Evolutionary conservation across 108 stramenopile species (phyloP), one percentile per base, ranked within the genome.

Genomic region (Schizochytrium sp.): DNA sequence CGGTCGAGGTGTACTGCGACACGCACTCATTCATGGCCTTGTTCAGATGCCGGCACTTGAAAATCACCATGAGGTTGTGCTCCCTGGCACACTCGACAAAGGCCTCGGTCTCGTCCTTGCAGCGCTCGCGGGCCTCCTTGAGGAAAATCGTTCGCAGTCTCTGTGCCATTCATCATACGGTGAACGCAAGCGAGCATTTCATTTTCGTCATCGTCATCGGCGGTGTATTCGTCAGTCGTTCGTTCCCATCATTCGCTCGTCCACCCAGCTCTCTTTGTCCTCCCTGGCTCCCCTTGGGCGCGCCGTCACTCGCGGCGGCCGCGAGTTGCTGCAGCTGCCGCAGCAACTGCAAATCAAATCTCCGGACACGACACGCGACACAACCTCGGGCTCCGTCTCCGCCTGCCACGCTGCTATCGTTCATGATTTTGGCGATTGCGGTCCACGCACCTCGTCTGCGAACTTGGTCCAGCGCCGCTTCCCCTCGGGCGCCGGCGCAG

Each of bases 21-120:
- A 97, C 95, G 90, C 97, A 97, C 53, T 94, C 95, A 87, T 96
- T 94, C 29, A 96, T 93, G 71, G 89, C 95, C 88, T 91, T 95
- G 88, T 94, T 91, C 51, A 95, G 92, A 43, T 94, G 90, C 53
- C 94, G 91, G 87, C 97, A 97, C 10, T 93, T 93, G 87, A 96
- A 96, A 57, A 96, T 94, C n/a, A 96, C 97, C 71, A 95, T 60
- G 57, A 97, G 69, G 5, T 95, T 95, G 72, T 95, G 92, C 34
- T 96, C 94, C 89, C 95, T 92, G 23, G 96, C 95, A 89, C 97
- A 97, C 69, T 95, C 91, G 2, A 94, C 95, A 91, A 96, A 96
- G 41, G 91, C 95, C 60, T 53, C 23, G 51, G 28, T 53, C 76
- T 95, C 94, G 4, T 91, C 63, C 10, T 93, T 89, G 76, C 97